phyloP scores from a whole-genome alignment of 306 rosid species.

The Castanea mollissima region DNA sequence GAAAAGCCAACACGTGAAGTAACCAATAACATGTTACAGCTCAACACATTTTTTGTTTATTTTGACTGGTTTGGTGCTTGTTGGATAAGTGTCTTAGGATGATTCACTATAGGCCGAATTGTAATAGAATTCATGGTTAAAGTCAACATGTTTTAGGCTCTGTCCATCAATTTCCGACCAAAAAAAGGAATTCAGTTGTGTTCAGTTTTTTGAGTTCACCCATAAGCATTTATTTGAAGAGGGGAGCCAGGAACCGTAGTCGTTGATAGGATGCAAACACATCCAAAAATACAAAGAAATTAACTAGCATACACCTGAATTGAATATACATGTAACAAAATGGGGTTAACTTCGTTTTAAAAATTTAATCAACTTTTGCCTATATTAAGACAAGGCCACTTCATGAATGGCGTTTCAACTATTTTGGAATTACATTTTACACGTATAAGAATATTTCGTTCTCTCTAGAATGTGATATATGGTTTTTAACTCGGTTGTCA shows the following conservation, averaged over 20 bases:
- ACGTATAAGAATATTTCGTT: background rate
- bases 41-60: too few species aligned
- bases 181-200: slow-evolving; percentile 1
- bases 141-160: background rate
- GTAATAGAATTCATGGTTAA: background rate
- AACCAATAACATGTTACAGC: too few species aligned
- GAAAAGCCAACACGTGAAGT: too few species aligned
- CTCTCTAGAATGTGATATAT: slow-evolving; percentile 4
- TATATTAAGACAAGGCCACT: slow-evolving; percentile 40
- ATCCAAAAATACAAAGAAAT: background rate
- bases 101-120: too few species aligned
- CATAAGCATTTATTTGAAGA: too few species aligned
- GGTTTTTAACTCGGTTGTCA: slow-evolving; percentile 26
- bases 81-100: too few species aligned
- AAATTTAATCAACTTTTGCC: slow-evolving; percentile 16
- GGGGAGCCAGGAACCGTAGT: background rate
- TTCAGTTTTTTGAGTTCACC: background rate
- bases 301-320: background rate
- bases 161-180: background rate
- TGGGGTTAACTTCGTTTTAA: slow-evolving; percentile 17
- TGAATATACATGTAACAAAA: background rate
- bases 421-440: background rate
- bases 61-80: too few species aligned
- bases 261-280: background rate
- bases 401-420: slow-evolving; percentile 25